These are phyloP conservation scores for Neonectria punicea DNA, from an alignment of 2,329 filamentous ascomycete genomes.

Conservation along the genomic window DNA sequence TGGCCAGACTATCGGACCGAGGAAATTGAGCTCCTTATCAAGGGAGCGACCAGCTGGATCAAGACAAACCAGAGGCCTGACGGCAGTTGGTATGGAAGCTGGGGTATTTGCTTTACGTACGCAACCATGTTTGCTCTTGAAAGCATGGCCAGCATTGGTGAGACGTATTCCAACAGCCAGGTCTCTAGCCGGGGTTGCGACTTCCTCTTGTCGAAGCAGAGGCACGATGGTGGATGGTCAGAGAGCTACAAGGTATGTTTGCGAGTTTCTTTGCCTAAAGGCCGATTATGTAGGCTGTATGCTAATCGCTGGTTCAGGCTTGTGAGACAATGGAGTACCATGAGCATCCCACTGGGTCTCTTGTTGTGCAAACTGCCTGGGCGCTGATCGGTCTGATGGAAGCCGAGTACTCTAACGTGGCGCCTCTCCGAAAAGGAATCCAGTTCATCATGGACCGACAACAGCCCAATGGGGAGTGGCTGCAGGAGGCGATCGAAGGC, in stretches of 20 bases:
- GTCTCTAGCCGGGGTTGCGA: constrained; percentile 80
- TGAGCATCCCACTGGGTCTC: constrained; percentile 79
- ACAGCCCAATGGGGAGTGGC: constrained; percentile 90
- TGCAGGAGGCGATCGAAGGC: constrained; percentile 94
- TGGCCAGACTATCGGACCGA: constrained; percentile 82
- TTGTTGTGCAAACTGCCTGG: constrained; percentile 97
- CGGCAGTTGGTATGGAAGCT: constrained; percentile 97
- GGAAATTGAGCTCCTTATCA: constrained; percentile 80
- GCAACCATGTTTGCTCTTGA: constrained; percentile 97
- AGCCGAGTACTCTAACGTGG: constrained; percentile 80
- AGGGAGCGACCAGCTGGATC: constrained; percentile 83
- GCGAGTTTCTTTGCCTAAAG: neutral
- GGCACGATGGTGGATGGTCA: constrained; percentile 93
- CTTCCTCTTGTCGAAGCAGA: constrained; percentile 87
- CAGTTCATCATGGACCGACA: constrained; percentile 87
- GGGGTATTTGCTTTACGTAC: constrained; percentile 99
- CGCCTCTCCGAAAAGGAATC: constrained; percentile 78
- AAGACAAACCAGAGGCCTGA: constrained; percentile 80
- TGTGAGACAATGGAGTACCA: constrained; percentile 81
- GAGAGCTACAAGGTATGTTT: constrained; percentile 81
- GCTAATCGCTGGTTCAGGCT: constrained; percentile 57
- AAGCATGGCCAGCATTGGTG: constrained; percentile 81
- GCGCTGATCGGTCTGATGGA: constrained; percentile 84
- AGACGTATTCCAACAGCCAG: constrained; percentile 80
- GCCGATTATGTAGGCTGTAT: neutral